Evolutionary conservation across 345 rosid species (phyloP).

Genomic region (Streptanthus diversifolius): DNA sequence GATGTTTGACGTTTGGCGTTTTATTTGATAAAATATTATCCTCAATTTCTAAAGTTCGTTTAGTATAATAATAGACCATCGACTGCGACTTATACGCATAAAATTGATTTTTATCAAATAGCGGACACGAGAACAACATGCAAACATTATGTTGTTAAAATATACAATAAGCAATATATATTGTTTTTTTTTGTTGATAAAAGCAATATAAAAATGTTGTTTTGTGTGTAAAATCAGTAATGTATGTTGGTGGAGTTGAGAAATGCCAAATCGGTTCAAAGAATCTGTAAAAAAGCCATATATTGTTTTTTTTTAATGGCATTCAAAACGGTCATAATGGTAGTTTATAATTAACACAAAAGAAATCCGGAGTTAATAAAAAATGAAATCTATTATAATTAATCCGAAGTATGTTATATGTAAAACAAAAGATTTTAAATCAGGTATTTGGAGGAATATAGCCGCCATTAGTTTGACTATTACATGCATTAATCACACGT

Average conservation of each 20-base stretch:
- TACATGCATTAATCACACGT: conserved; percentile 11
- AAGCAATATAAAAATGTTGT: no score
- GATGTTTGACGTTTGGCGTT: conserved; percentile 22
- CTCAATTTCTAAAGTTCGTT: neutral
- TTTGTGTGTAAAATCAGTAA: neutral
- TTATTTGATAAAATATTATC: neutral
- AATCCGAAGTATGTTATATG: neutral
- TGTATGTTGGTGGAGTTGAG: no score
- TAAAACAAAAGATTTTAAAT: neutral
- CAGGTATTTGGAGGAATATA: neutral
- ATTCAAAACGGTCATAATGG: no score
- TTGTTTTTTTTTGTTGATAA: no score
- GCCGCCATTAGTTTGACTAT: conserved; percentile 27
- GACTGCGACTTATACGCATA: neutral
- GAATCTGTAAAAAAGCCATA: no score
- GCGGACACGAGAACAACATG: conserved; percentile 12
- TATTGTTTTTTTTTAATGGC: no score
- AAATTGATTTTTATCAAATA: neutral
- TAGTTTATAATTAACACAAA: no score
- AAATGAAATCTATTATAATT: no score
- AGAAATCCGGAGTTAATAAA: no score
- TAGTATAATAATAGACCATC: neutral
- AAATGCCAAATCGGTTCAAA: no score
- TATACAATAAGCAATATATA: neutral
- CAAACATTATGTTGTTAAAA: neutral